A percentile compares a stretch with the other conserved stretches of the same genome.
Conservation (phyloP, 768 basidiomycete genomes). For the Mycena metata region DNA sequence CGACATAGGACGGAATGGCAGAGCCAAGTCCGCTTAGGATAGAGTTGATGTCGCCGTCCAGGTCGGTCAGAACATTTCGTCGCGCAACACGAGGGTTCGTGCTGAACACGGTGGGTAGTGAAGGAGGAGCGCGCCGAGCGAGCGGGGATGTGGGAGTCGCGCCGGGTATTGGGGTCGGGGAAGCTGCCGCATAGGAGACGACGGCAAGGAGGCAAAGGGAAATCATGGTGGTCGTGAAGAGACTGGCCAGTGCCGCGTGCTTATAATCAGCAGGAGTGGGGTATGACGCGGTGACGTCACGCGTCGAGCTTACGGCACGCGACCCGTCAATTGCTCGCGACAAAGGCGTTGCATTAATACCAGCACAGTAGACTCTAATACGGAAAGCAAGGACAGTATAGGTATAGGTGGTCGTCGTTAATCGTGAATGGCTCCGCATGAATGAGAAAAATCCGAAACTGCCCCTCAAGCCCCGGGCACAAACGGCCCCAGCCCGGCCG, state of each 20-base stretch:
- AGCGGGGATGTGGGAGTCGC: slow-evolving; percentile 19
- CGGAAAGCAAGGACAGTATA: slow-evolving; percentile 23
- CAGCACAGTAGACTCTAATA: slow-evolving; percentile 30
- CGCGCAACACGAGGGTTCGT: slow-evolving; percentile 11
- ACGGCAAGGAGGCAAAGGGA: slow-evolving; percentile 17
- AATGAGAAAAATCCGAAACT: slow-evolving; percentile 15
- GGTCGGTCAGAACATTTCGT: slow-evolving; percentile 18
- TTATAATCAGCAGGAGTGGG: no score
- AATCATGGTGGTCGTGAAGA: no score
- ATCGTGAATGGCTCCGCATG: slow-evolving; percentile 30
- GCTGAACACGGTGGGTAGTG: slow-evolving; percentile 27
- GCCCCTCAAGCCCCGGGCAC: slow-evolving; percentile 59
- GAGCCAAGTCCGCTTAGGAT: slow-evolving; percentile 27
- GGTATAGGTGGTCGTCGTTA: slow-evolving; percentile 25
- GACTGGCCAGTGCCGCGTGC: no score
- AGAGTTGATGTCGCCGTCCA: slow-evolving; percentile 23
- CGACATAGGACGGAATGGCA: slow-evolving; percentile 33
- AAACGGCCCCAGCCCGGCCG: slow-evolving; percentile 75
- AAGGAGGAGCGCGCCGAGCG: slow-evolving; percentile 3
- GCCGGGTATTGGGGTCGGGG: slow-evolving; percentile 23
- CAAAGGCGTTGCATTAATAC: slow-evolving; percentile 21
- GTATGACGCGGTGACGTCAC: slow-evolving; percentile 5
- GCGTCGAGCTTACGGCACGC: background rate
- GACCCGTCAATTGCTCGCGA: background rate
- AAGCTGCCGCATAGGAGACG: slow-evolving; percentile 4